A percentile compares a stretch with the other conserved stretches of the same genome.
Evolutionary conservation across 176 grass and related monocot species (phyloP).

Genomic region (Tuctoria greenei): DNA sequence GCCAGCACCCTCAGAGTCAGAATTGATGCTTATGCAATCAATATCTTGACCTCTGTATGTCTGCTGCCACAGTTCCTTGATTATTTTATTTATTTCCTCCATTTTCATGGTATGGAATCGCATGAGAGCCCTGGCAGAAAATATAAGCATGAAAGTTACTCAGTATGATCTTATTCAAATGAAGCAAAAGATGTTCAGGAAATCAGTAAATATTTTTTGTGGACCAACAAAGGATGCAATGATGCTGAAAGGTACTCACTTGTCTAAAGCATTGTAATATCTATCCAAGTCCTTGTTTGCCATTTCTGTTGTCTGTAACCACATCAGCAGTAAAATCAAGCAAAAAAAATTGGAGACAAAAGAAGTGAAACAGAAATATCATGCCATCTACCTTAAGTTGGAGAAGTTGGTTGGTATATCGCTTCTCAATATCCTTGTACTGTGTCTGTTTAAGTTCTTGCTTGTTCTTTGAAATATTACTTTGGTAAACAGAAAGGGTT

Average conservation of each 20-base stretch:
- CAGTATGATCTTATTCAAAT: not conserved
- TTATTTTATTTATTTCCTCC: conserved; percentile 99
- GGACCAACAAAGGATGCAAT: not conserved
- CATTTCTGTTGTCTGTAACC: conserved; percentile 89
- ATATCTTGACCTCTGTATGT: conserved; percentile 98
- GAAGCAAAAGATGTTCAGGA: conserved; percentile 25
- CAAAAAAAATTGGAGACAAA: conserved; percentile 28
- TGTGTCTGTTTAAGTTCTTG: conserved; percentile 90
- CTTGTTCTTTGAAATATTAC: conserved; percentile 89
- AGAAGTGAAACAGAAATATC: conserved; percentile 27
- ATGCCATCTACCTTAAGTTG: conserved; percentile 84
- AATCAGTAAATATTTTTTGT: not conserved
- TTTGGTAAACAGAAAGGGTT: conserved; percentile 84
- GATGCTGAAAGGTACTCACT: conserved; percentile 41
- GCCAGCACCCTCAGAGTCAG: conserved; percentile 88
- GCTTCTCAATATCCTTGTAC: conserved; percentile 88
- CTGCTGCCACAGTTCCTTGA: conserved; percentile 98
- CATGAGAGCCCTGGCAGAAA: conserved; percentile 80
- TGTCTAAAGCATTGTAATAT: conserved; percentile 92
- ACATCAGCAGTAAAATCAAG: conserved; percentile 32
- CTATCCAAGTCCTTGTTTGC: conserved; percentile 96
- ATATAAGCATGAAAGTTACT: not conserved
- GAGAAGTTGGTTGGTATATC: conserved; percentile 88
- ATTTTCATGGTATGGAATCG: conserved; percentile 98
- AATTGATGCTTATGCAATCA: conserved; percentile 91